Percentiles rank a stretch among this genome's conserved stretches.
Conservation (phyloP, 495 filamentous ascomycete genomes). For the Hyphodiscus hymeniophilus region DNA sequence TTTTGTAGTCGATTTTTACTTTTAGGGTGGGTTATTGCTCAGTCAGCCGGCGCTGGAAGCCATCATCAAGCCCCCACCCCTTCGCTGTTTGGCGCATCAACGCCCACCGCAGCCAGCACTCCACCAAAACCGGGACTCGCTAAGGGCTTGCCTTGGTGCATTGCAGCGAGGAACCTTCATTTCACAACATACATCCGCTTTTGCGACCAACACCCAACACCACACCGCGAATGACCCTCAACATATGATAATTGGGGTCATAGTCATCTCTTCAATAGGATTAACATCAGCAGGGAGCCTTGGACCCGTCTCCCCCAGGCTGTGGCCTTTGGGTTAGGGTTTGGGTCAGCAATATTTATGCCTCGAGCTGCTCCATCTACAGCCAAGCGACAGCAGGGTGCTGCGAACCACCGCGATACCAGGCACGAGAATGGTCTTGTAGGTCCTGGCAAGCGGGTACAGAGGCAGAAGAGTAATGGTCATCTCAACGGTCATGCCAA, state of each 20-base stretch:
- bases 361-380: slow-evolving; percentile 37
- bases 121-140: no score
- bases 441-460: slow-evolving; percentile 74
- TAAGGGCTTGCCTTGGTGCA: no score
- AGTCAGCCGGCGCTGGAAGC: no score
- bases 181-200: no score
- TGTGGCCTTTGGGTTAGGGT: no score
- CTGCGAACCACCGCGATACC: slow-evolving; percentile 62
- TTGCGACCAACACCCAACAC: not conserved
- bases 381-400: slow-evolving; percentile 57
- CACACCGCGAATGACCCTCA: not conserved
- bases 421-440: slow-evolving; percentile 83
- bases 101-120: no score
- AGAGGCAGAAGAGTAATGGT: slow-evolving; percentile 39
- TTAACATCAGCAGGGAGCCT: not conserved
- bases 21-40: no score
- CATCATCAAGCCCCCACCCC: no score
- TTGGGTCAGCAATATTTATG: slow-evolving; percentile 43
- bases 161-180: no score
- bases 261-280: not conserved
- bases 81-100: no score
- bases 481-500: slow-evolving; percentile 32
- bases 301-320: slow-evolving; percentile 9
- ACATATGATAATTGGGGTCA: not conserved
- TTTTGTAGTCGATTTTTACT: no score